These are phyloP conservation scores for Thymus mandschuricus DNA, from an alignment of 257 asterid genomes.

Conservation along the genomic window DNA sequence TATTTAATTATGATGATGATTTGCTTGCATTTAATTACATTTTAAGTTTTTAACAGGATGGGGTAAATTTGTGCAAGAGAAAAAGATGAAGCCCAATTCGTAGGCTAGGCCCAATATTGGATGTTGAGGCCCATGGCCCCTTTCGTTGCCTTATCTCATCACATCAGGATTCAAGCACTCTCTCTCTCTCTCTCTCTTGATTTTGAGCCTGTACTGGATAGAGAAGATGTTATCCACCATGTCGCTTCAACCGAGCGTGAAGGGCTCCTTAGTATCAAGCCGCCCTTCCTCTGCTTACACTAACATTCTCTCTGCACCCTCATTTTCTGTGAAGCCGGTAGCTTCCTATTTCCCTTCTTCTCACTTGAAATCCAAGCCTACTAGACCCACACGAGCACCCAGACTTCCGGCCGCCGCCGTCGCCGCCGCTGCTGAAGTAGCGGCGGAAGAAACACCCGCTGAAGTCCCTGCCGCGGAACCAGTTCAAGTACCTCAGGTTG, in stretches of 20 bases:
- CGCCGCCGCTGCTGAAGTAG: slow-evolving; percentile 44
- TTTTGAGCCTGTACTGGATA: neutral
- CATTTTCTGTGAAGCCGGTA: slow-evolving; percentile 36
- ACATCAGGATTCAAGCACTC: neutral
- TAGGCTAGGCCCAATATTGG: too few species aligned
- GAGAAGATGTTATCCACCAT: slow-evolving; percentile 46
- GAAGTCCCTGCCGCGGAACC: slow-evolving; percentile 34
- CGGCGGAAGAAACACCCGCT: slow-evolving; percentile 34
- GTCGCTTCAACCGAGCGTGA: slow-evolving; percentile 46
- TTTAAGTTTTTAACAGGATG: too few species aligned
- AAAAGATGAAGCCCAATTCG: too few species aligned
- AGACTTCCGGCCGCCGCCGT: slow-evolving; percentile 44
- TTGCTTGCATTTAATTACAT: too few species aligned
- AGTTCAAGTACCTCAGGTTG: slow-evolving; percentile 40
- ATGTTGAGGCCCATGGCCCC: slow-evolving; percentile 27
- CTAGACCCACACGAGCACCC: slow-evolving; percentile 31
- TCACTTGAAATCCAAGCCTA: slow-evolving; percentile 36
- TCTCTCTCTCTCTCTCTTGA: slow-evolving; percentile 13
- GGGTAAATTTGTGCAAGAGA: too few species aligned
- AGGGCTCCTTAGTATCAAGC: slow-evolving; percentile 34
- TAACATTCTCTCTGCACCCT: slow-evolving; percentile 36
- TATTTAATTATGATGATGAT: too few species aligned
- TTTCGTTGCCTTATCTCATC: slow-evolving; percentile 46
- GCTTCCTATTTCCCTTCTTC: slow-evolving; percentile 31
- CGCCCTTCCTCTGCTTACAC: slow-evolving; percentile 48